Conservation (phyloP, 1,139 yeast genomes). For the Kodamaea sp. region DNA sequence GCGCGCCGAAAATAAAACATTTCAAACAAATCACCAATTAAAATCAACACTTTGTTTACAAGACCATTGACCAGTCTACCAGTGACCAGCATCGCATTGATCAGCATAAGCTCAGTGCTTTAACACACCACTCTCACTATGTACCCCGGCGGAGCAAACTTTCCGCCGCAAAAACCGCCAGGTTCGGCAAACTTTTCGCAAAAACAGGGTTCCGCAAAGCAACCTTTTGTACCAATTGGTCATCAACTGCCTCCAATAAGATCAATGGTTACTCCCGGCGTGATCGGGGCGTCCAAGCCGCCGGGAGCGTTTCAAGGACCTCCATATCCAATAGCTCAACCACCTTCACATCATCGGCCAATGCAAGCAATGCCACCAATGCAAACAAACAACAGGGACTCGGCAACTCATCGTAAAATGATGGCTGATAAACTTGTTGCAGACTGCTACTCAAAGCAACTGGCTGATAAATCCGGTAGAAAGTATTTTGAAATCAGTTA, state of each 20-base stretch:
- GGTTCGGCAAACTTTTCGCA: neutral
- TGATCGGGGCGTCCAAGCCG: neutral
- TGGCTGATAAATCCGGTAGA: conserved; percentile 27
- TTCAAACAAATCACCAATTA: no score
- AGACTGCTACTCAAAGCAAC: conserved; percentile 41
- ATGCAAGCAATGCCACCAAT: conserved; percentile 2
- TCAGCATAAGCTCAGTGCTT: no score
- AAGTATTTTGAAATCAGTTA: conserved; percentile 33
- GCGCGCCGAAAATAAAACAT: no score
- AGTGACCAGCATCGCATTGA: no score
- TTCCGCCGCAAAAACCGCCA: neutral
- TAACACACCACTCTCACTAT: conserved; percentile 1
- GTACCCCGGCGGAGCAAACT: conserved; percentile 10
- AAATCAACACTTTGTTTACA: no score
- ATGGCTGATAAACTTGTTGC: conserved; percentile 33
- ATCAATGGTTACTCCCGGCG: conserved; percentile 1
- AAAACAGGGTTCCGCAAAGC: neutral
- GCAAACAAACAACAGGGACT: neutral
- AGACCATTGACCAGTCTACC: no score
- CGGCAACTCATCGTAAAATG: conserved; percentile 12
- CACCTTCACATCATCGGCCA: conserved; percentile 5
- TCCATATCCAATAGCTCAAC: neutral
- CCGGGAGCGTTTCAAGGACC: conserved; percentile 5
- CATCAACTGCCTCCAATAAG: neutral
- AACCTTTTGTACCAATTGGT: neutral